phyloP scores from a whole-genome alignment of 2,329 filamentous ascomycete species.

The Trichoderma arundinaceum region DNA sequence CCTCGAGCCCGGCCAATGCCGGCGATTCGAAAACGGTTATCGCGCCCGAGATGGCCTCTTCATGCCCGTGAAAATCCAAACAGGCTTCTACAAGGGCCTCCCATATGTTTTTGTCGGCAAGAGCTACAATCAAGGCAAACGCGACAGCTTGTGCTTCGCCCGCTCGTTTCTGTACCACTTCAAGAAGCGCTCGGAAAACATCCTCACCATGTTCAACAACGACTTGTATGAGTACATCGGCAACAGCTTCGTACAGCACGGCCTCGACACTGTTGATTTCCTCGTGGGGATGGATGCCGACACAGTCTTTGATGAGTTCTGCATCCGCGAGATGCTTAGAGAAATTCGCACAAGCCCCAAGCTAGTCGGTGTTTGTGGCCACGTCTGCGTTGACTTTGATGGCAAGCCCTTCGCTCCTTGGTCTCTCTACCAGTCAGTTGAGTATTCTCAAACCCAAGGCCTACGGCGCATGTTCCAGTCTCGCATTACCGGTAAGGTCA shows the following conservation, averaged over 20 bases:
- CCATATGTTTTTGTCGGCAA: slow-evolving; percentile 57
- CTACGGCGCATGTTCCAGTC: slow-evolving; percentile 57
- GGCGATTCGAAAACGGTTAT: slow-evolving; percentile 51
- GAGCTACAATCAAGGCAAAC: slow-evolving; percentile 56
- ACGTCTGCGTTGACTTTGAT: slow-evolving; percentile 55
- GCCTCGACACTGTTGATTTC: slow-evolving; percentile 50
- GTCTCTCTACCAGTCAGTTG: slow-evolving; percentile 55
- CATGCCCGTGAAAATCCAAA: slow-evolving; percentile 53
- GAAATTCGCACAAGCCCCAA: slow-evolving; percentile 51
- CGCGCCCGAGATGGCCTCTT: slow-evolving; percentile 53
- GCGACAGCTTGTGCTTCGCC: slow-evolving; percentile 56
- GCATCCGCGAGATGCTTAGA: slow-evolving; percentile 52
- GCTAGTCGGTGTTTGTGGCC: slow-evolving; percentile 55
- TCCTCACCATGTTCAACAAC: slow-evolving; percentile 54
- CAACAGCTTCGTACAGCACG: slow-evolving; percentile 46
- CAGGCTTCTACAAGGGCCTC: slow-evolving; percentile 52
- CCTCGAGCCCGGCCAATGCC: slow-evolving; percentile 44
- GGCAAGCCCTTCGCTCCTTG: slow-evolving; percentile 50
- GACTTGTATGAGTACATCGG: slow-evolving; percentile 51
- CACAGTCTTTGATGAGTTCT: slow-evolving; percentile 53
- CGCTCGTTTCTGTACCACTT: slow-evolving; percentile 57
- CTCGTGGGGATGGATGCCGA: slow-evolving; percentile 57
- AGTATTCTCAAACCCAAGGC: slow-evolving; percentile 55
- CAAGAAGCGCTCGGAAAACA: slow-evolving; percentile 49
- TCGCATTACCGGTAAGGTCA: slow-evolving; percentile 55